These are phyloP conservation scores for Populus trichocarpa DNA, from an alignment of 441 rosid genomes.

Conservation along the genomic window DNA sequence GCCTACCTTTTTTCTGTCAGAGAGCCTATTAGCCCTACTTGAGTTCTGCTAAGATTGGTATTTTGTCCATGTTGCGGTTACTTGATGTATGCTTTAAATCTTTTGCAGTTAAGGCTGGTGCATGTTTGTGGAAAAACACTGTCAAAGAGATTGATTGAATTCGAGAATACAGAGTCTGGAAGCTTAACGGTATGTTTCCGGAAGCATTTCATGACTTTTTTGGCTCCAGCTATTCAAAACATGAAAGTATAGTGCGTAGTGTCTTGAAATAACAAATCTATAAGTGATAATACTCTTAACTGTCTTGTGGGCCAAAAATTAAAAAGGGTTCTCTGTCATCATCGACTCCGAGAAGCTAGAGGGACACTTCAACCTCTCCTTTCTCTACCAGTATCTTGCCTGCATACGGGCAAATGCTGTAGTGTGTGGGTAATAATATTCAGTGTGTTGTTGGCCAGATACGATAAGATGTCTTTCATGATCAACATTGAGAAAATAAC, in stretches of 20 bases:
- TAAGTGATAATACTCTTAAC: not conserved
- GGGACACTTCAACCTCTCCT: not conserved
- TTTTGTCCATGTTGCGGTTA: not conserved
- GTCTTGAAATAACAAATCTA: not conserved
- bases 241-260: not conserved
- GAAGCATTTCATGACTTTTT: not conserved
- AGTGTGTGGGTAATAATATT: not conserved
- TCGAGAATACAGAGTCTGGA: constrained; percentile 75
- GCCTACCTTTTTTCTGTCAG: not conserved
- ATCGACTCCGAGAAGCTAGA: not conserved
- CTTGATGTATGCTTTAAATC: not conserved
- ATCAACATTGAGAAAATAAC: not conserved
- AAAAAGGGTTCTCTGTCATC: not conserved
- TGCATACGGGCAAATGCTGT: not conserved
- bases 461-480: not conserved
- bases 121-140: constrained; percentile 88
- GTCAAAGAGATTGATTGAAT: constrained; percentile 76
- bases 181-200: constrained; percentile 58
- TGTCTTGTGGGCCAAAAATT: not conserved
- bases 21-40: not conserved
- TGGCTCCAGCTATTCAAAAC: not conserved
- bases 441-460: not conserved
- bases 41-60: not conserved
- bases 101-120: constrained; percentile 56
- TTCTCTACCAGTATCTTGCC: not conserved